Percentiles rank a stretch among this genome's conserved stretches.
Conservation (phyloP, 2,329 filamentous ascomycete species). For the Calonectria montana region DNA sequence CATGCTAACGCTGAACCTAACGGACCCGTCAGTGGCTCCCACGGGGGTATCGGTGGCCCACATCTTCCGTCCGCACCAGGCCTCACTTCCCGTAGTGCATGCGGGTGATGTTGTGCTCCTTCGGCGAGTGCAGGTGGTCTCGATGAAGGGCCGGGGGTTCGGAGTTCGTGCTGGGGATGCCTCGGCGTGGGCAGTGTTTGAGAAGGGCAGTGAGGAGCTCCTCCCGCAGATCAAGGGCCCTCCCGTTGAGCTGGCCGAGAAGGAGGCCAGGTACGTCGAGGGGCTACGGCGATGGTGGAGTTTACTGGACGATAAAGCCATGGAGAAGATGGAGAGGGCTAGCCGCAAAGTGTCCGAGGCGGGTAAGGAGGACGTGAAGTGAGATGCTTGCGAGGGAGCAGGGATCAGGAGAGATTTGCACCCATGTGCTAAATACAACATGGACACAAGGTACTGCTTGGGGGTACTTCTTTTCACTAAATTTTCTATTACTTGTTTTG, state of each 20-base stretch:
- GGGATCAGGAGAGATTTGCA: slow-evolving; percentile 16
- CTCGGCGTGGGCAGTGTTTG: slow-evolving; percentile 73
- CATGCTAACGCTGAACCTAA: slow-evolving; percentile 67
- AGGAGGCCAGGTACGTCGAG: slow-evolving; percentile 61
- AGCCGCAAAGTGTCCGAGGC: slow-evolving; percentile 49
- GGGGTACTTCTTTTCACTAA: neutral
- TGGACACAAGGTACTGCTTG: slow-evolving; percentile 6
- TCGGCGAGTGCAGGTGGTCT: slow-evolving; percentile 64
- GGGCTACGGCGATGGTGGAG: slow-evolving; percentile 62
- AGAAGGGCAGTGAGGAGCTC: slow-evolving; percentile 52
- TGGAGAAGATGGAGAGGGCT: slow-evolving; percentile 61
- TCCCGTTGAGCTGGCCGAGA: slow-evolving; percentile 65
- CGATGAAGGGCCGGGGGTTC: slow-evolving; percentile 66
- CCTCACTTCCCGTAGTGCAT: slow-evolving; percentile 65
- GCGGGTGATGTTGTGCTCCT: slow-evolving; percentile 70
- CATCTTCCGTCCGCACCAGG: slow-evolving; percentile 68
- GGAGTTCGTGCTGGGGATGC: slow-evolving; percentile 65
- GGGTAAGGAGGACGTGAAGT: slow-evolving; percentile 42
- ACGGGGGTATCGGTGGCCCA: slow-evolving; percentile 64
- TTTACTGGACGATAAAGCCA: slow-evolving; percentile 58
- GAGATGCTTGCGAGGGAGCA: slow-evolving; percentile 20
- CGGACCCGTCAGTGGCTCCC: slow-evolving; percentile 66
- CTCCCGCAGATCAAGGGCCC: slow-evolving; percentile 68
- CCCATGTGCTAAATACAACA: neutral
- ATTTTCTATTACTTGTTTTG: neutral